Evolutionary conservation across 257 asterid genomes (phyloP), one percentile per base, ranked within the genome.

Genomic region (Perilla frutescens): DNA sequence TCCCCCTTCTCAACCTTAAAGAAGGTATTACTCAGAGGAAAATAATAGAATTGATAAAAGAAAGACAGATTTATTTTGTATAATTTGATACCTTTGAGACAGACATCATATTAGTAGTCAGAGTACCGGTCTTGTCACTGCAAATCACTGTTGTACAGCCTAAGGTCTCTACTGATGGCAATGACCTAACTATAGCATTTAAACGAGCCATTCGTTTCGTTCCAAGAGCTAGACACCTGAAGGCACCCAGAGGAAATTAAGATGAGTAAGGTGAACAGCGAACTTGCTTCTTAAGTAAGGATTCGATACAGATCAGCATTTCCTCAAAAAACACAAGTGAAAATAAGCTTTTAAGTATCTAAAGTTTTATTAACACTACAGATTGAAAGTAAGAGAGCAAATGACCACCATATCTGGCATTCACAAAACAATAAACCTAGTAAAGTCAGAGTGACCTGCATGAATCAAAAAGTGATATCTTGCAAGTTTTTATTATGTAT

Each of bases 61-160:
- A 68, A 68, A 58, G 51, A 70, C 66, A 54, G 32, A 62, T 62
- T 31, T 31, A 60, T 45, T 66, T 64, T 37, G 64, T 20, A 62
- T 56, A 64, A 72, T 49, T 66, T 61, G 58, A 71, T 56, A 92
- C 98, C 99, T 95, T 92, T 50, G 99, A 85, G 78, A 89, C 98
- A 72, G 99, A 92, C 99, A 95, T 95, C 99, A 95, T 95, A 82
- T 92, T 95, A 70, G 99, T 95, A 72, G 99, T 95, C 84, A 95
- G 87, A 53, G 99, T 95, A 75, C 99, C 99, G 72, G 99, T 95
- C 90, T 95, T 95, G 86, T 95, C 99, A 82, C 99, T 95, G 92
- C 99, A 95, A 78, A 95, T 95, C 77, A 95, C 99, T 8, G 99
- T 95, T 77, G 99, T 95, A 85, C 99, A 95, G 76, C 99, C 99